Evolutionary conservation across 768 basidiomycete species (phyloP), one percentile per base, ranked within the genome.

Genomic region (Boletus fagicola): DNA sequence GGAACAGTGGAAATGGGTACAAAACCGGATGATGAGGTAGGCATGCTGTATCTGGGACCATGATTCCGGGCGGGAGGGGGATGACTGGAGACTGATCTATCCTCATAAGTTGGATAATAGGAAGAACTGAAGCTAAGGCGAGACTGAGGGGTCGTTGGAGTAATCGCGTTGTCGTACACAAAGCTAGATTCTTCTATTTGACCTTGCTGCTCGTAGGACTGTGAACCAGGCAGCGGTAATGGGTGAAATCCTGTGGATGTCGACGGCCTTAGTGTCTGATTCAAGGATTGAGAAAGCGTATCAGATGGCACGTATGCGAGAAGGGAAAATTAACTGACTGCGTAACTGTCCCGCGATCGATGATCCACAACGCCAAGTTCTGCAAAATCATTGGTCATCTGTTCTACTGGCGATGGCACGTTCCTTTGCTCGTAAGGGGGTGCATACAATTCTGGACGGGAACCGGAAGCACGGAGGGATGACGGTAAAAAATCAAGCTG

Each of bases 401-500:
- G 75, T 59, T 87, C 86, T 26, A 86, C 68, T 1, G 65, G 26
- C 1, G 79, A 74, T 16, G 78, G 67, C 24, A 66, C 56, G 31
- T 72, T 77, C 38, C 77, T 74, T 49, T 79, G 80, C 58, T 91
- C 88, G 64, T 93, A 93, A 1, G 84, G 83, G 0, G 89, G 83
- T 38, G 82, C 81, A 66, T 94, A 94, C 20, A 92, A 74, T 62
- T 90, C 86, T 11, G 82, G 83, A 46, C 82, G 73, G 22, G 88
- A 86, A 62, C 74, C 82, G 6, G 89, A 88, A 20, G 81, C 74
- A 42, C 84, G 76, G 36, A 91, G 65, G 7, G 85, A 82, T 4
- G 86, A 79, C 4, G 88, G 84, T 24, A 85, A 66, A 47, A 80
- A 78, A 64, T 87, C 83, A 33, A 65, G 53, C 13, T 66, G 80